Evolutionary conservation across 164 flowering plant species (phyloP).

Genomic region (Stephania cephalantha): DNA sequence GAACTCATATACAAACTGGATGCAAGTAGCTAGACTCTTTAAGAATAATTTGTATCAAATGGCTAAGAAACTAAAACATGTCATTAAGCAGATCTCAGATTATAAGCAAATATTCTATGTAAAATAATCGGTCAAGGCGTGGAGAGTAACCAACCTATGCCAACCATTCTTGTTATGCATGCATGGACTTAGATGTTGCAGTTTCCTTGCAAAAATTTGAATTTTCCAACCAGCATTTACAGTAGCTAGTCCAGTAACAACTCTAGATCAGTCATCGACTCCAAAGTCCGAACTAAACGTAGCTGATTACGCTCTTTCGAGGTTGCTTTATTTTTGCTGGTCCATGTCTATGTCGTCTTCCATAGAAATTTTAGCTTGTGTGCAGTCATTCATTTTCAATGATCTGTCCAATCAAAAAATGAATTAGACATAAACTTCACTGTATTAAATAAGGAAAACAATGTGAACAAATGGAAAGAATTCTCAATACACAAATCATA

Average conservation of each 20-base stretch:
- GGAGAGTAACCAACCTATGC: background rate
- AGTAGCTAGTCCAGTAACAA: background rate
- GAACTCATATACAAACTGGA: no score
- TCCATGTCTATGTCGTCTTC: background rate
- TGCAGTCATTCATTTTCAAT: constrained; percentile 30
- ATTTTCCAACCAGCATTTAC: background rate
- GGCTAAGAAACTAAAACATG: no score
- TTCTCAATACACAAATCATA: background rate
- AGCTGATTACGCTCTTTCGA: background rate
- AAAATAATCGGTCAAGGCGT: no score
- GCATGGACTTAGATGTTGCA: background rate
- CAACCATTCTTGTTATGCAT: background rate
- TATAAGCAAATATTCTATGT: no score
- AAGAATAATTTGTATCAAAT: no score
- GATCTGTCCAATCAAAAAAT: constrained; percentile 25
- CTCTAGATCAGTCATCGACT: background rate
- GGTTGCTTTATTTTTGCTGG: background rate
- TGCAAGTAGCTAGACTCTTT: no score
- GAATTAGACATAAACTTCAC: constrained; percentile 25
- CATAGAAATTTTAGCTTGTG: background rate
- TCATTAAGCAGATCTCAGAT: no score
- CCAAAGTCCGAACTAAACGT: background rate
- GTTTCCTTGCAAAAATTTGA: background rate
- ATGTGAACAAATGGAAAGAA: background rate
- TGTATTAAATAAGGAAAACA: background rate